Percentiles rank a stretch among this genome's conserved stretches.
Evolutionary conservation across 306 rosid genomes (phyloP).

Genomic region (Cucurbita argyrosperma): DNA sequence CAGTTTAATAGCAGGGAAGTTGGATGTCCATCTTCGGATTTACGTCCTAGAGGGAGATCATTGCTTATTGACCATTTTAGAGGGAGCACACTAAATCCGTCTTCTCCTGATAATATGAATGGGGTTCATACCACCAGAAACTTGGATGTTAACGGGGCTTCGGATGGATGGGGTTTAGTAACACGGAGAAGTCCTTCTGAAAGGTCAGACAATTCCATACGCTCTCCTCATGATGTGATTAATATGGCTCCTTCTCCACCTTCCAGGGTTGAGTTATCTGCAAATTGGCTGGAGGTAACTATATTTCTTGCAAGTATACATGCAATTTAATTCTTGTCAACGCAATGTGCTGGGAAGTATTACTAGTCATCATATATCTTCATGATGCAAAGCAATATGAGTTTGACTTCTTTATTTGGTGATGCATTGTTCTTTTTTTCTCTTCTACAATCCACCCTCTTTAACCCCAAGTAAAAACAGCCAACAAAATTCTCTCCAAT

Average conservation of each 20-base stretch:
- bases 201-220: conserved; percentile 19
- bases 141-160: conserved; percentile 3
- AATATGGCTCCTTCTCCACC: conserved; percentile 20
- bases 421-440: background rate
- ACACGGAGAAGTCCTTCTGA: conserved; percentile 26
- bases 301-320: background rate
- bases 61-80: conserved; percentile 10
- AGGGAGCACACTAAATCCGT: conserved; percentile 12
- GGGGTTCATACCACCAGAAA: conserved; percentile 13
- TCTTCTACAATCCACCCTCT: background rate
- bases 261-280: conserved; percentile 19
- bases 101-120: conserved; percentile 26
- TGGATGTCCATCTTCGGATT: conserved; percentile 23
- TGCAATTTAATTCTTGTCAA: conserved; percentile 26
- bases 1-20: conserved; percentile 6
- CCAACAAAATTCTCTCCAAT: background rate
- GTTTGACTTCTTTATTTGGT: background rate
- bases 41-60: conserved; percentile 33
- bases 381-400: background rate
- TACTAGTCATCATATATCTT: background rate
- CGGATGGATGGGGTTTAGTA: conserved; percentile 9
- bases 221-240: conserved; percentile 22
- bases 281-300: conserved; percentile 17
- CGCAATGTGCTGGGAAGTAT: conserved; percentile 41
- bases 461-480: background rate